phyloP scores from a whole-genome alignment of 169 alveolate genomes.

The Plasmodium malariae region DNA sequence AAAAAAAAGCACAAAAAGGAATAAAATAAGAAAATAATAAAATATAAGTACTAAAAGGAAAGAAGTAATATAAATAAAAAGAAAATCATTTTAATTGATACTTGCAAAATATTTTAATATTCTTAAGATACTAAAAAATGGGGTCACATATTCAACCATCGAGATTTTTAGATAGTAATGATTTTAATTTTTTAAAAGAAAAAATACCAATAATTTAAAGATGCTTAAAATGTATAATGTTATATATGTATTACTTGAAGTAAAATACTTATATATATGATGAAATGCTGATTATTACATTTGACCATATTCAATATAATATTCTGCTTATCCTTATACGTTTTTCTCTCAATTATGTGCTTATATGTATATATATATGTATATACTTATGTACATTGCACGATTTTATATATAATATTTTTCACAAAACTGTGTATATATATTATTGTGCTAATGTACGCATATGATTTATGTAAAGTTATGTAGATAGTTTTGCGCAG shows the following conservation, averaged over 20 bases:
- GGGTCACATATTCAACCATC: constrained; percentile 75
- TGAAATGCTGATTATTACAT: neutral
- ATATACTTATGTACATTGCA: constrained; percentile 11
- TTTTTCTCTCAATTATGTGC: neutral
- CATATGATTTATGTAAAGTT: no score
- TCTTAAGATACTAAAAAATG: constrained; percentile 52
- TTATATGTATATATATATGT: no score
- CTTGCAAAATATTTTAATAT: no score
- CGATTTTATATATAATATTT: constrained; percentile 2
- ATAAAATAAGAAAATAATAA: no score
- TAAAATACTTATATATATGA: neutral
- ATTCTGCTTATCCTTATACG: neutral
- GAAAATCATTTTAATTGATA: no score
- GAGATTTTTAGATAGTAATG: constrained; percentile 75
- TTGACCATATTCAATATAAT: neutral
- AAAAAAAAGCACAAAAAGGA: no score
- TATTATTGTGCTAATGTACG: no score
- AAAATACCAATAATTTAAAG: neutral
- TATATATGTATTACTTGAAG: neutral
- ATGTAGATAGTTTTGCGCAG: no score
- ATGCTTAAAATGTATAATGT: constrained; percentile 1
- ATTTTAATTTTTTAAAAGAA: constrained; percentile 20
- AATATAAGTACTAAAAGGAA: no score
- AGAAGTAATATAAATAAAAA: no score
- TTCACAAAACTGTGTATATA: neutral